Evolutionary conservation across 768 basidiomycete species (phyloP), one percentile per base, ranked within the genome.

Genomic region (Dentipellis fragilis): DNA sequence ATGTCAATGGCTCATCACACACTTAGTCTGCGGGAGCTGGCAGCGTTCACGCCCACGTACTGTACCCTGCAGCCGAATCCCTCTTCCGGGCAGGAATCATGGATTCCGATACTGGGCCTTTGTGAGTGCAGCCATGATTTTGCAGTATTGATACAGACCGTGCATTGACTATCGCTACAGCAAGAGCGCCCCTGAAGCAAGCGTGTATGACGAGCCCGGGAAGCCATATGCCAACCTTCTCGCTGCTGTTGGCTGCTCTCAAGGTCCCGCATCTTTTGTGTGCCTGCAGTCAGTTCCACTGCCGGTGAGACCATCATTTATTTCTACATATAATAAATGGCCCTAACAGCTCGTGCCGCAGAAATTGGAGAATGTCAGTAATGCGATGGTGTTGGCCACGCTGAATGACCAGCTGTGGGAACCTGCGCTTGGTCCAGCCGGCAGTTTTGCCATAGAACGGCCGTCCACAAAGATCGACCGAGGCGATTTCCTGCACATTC

Each of bases 391-490:
- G 21, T 51, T 22, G 0, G 54, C 66, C 0, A 76, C 75, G 3
- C 64, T 82, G 29, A 80, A 81, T 51, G n/a, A 55, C 0, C 80
- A 82, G 54, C 65, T 81, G 7, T 81, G 80, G 80, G 69, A 82
- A 58, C 80, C 80, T 0, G 62, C 77, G 1, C 69, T 80, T n/a
- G 79, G 42, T 17, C 42, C 77, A 2, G 51, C 65, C 0, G 78
- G 78, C 4, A 81, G 78, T 61, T 68, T 81, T 38, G 64, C 74
- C 23, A 66, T 75, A 0, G 71, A 70, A 54, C 64, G 73, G 39
- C 74, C 78, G 4, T 81, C 80, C 0, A 53, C 62, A 6, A 70
- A 68, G 46, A 75, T 81, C 19, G 62, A 66, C 3, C 62, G 69
- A 1, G 77, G 77, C 5, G 67, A 77, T n/a, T 81, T 80, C 57